Evolutionary conservation across 2,329 filamentous ascomycete genomes (phyloP), one percentile per base, ranked within the genome.

Genomic region (Pseudogymnoascus sp.): DNA sequence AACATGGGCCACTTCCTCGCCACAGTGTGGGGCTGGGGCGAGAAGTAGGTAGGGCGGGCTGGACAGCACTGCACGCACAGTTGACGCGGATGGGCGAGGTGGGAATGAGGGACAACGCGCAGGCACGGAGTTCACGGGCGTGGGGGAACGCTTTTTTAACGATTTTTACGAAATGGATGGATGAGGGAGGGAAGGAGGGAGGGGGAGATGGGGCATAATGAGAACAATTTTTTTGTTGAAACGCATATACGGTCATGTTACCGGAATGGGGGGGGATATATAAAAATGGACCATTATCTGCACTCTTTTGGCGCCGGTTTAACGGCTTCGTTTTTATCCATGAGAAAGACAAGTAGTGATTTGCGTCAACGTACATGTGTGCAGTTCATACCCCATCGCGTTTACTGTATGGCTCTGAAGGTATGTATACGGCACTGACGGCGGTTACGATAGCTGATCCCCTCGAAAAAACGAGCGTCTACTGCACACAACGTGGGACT

Each of bases 21-120:
- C 65, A 92, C 95, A 70, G 95, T 99, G 46, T 99, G 95, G 95
- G 95, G 93, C 64, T 99, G 95, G 95, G 88, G 95, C 36, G 68
- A 69, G 61, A 62, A 56, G 25, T 42, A 60, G 59, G 34, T 21
- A 21, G 21, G 21, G 21, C 21, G 2, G 12, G 31, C 21, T 23
- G 14, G 28, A 1, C 7, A n/a, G 18, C 9, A 37, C 9, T 23
- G 28, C 28, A 31, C 28, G 18, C 31, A 34, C 31, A 12, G 31
- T 28, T 60, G 31, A 21, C 14, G 16, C 18, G 8, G 23, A 16
- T 40, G 16, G 28, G 16, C 4, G 14, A 12, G 34, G 11, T 16
- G 31, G n/a, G 59, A 40, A 60, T 40, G 34, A 11, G 9, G 59
- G 34, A 60, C 59, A 11, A 60, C 59, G 37, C 59, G 49, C 28